These are phyloP conservation scores for Fusarium sp. DNA, from an alignment of 2,329 filamentous ascomycete species.

Conservation along the genomic window DNA sequence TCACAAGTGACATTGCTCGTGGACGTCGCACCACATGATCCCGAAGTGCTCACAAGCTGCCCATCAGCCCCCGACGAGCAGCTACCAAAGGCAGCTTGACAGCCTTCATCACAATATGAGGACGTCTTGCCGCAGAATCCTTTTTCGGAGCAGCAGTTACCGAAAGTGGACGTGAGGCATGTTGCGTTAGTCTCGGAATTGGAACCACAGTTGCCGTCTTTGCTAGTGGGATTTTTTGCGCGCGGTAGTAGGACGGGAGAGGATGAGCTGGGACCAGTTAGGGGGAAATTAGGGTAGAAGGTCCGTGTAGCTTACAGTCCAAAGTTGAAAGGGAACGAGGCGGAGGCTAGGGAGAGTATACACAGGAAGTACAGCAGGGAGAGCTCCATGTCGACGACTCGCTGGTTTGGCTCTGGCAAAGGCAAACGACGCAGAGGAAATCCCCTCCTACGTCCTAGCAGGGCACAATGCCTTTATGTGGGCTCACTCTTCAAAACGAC, in stretches of 20 bases:
- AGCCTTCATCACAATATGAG: neutral
- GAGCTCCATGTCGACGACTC: neutral
- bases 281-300: accelerated
- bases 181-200: neutral
- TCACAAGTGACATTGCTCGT: neutral
- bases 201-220: neutral
- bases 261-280: neutral
- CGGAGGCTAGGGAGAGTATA: neutral
- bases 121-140: neutral
- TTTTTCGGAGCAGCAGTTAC: neutral
- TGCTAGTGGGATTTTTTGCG: neutral
- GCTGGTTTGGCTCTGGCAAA: neutral
- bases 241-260: neutral
- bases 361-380: neutral
- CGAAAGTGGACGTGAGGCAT: neutral
- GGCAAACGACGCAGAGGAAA: neutral
- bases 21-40: neutral
- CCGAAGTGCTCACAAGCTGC: neutral
- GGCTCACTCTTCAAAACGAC: neutral
- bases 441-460: neutral
- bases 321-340: neutral
- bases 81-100: neutral
- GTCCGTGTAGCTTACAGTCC: neutral
- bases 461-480: neutral
- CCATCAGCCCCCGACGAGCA: neutral